Evolutionary conservation across 768 basidiomycete genomes (phyloP), one percentile per base, ranked within the genome.

Genomic region (Pulveroboletus sp.): DNA sequence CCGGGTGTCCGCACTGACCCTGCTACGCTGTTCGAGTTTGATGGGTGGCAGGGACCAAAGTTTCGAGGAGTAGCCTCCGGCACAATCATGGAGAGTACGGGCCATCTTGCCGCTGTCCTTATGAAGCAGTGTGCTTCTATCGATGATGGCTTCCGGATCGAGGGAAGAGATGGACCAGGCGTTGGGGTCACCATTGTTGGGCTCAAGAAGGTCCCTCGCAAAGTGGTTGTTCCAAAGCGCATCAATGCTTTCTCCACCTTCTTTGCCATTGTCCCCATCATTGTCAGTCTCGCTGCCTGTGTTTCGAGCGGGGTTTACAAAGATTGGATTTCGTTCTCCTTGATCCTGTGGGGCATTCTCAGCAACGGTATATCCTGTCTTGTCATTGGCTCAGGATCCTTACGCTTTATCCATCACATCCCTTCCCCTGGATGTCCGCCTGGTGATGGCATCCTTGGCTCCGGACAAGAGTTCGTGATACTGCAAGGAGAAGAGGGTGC

Each of bases 341-440:
- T 65, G 52, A 62, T 67, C 26, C 51, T 68, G 0, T 50, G 59
- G 8, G 66, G 66, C 4, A 61, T 68, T 16, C 4, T 67, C 22
- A 50, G 57, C 48, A 68, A 54, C 27, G 67, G 66, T 8, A 6
- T 64, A n/a, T 48, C 66, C 14, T 61, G 61, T 43, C 41, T 49
- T 10, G 43, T 57, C 20, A 52, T 65, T 13, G 63, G 60, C 31
- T 59, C 49, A 2, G 65, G 51, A n/a, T 40, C 26, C 10, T 29
- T 64, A 19, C 35, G 26, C 12, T 54, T 64, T n/a, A 42, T 13
- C 23, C 56, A 51, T 34, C 53, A 52, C 13, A 26, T 32, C 4
- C 60, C 63, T 10, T 54, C 62, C 0, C 12, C 6, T 2, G 48
- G 51, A 14, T 49, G 43, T 2, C 64, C 63, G 13, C 39, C 42